A percentile compares a stretch with the other conserved stretches of the same genome.
phyloP scores from a whole-genome alignment of 495 filamentous ascomycete species.

The Gamarada debralockiae region DNA sequence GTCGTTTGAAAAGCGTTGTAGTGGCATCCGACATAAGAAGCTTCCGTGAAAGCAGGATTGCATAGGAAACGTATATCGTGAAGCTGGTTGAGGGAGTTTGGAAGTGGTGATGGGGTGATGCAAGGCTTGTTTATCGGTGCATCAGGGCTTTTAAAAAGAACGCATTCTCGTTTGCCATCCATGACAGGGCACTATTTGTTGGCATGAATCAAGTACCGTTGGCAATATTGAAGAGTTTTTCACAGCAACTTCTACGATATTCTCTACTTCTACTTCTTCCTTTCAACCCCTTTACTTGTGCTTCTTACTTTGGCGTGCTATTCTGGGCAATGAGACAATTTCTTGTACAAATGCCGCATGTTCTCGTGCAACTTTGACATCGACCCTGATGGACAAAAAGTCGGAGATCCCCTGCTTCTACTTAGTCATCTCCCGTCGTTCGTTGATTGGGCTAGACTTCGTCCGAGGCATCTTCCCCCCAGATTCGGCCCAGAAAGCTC shows the following conservation, averaged over 20 bases:
- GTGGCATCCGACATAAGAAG: slow-evolving; percentile 22
- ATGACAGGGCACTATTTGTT: neutral
- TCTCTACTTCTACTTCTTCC: neutral
- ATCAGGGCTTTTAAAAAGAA: no score
- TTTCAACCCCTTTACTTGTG: no score
- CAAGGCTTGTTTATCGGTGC: neutral
- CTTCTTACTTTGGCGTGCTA: slow-evolving; percentile 21
- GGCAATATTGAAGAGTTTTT: neutral
- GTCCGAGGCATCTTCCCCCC: neutral
- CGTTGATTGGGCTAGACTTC: neutral
- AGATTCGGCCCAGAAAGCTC: neutral
- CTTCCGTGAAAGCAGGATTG: slow-evolving; percentile 27
- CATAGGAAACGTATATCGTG: slow-evolving; percentile 12
- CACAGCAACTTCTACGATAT: neutral
- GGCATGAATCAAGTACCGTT: neutral
- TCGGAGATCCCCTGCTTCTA: neutral
- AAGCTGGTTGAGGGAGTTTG: neutral
- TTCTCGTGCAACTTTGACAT: neutral
- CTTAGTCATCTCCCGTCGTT: neutral
- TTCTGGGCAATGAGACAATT: slow-evolving; percentile 20
- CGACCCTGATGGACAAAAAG: no score
- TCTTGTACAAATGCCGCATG: slow-evolving; percentile 19
- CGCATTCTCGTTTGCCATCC: no score
- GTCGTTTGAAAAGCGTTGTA: slow-evolving; percentile 19
- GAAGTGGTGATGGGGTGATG: neutral